phyloP scores from a whole-genome alignment of 768 basidiomycete genomes.

The Rhizopogon vesiculosus region DNA sequence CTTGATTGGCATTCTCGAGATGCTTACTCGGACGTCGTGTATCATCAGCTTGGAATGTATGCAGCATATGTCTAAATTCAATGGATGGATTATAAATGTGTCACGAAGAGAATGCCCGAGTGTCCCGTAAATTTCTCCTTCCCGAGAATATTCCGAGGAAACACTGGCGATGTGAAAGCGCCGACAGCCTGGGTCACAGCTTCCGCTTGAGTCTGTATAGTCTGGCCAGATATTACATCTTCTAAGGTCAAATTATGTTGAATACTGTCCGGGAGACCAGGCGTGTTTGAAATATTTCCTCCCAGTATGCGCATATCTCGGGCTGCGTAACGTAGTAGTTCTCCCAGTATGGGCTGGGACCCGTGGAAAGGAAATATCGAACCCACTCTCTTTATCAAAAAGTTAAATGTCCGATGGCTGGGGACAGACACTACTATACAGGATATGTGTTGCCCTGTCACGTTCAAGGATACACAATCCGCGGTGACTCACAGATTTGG shows the following conservation, averaged over 20 bases:
- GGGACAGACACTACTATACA: constrained; percentile 17
- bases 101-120: constrained; percentile 47
- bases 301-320: constrained; percentile 49
- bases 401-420: not conserved
- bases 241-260: constrained; percentile 39
- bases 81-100: not conserved
- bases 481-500: not conserved
- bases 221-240: constrained; percentile 32
- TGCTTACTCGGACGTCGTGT: too few relatives aligned
- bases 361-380: constrained; percentile 52
- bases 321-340: constrained; percentile 41
- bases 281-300: constrained; percentile 38
- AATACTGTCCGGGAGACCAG: constrained; percentile 37
- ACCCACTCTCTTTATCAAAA: constrained; percentile 38
- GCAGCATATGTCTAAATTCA: too few relatives aligned
- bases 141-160: constrained; percentile 39
- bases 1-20: too few relatives aligned
- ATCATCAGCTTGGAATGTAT: too few relatives aligned
- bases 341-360: constrained; percentile 50
- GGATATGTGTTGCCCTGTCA: constrained; percentile 34
- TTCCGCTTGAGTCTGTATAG: constrained; percentile 33
- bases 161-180: constrained; percentile 42
- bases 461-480: not conserved
- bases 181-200: constrained; percentile 48
- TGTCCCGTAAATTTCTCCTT: constrained; percentile 42